Evolutionary conservation across 176 grass and related monocot genomes (phyloP), one percentile per base, ranked within the genome.

Genomic region (Rhynchospora pubera): DNA sequence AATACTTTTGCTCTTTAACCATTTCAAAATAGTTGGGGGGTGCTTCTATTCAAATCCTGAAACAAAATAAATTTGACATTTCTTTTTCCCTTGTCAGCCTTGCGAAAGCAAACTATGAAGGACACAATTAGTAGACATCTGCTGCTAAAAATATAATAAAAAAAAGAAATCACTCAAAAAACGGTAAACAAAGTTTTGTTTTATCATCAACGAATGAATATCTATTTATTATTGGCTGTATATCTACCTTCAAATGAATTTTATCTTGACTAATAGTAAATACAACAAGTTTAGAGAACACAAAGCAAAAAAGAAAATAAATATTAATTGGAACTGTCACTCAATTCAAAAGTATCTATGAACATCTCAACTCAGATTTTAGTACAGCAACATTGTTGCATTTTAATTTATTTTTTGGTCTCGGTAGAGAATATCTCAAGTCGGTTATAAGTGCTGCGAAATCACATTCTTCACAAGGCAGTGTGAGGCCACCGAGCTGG

Each of bases 381-480:
- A 39, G 34, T 39, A 39, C 34, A 39, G 4, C 34, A 39, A 45
- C 34, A 69, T 69, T 44, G 43, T 69, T 6, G 19, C 65, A 69
- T 69, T 69, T 39, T 69, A 18, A 19, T 69, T 32, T 14, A 19
- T 45, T 69, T 69, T 5, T 66, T 39, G 34, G 28, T 66, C 12
- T 66, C 13, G 34, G 30, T 66, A 19, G 75, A 85, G 84, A 57
- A 16, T 21, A 59, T 56, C 76, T 15, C 21, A 19, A 28, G 26
- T 76, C 26, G 44, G 65, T 21, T 24, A 88, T 15, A 55, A 91
- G 85, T 12, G 57, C 78, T 14, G 44, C 53, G 57, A 91, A 91
- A 52, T 86, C 83, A 6, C 47, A 57, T 84, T 91, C 86, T 12
- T 79, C 83, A 81, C 86, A 88, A 0, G 83, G 89, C 59, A 91